Percentiles rank a stretch among this genome's conserved stretches.
phyloP scores from a whole-genome alignment of 2,329 filamentous ascomycete species.

The Calonectria honghensis region DNA sequence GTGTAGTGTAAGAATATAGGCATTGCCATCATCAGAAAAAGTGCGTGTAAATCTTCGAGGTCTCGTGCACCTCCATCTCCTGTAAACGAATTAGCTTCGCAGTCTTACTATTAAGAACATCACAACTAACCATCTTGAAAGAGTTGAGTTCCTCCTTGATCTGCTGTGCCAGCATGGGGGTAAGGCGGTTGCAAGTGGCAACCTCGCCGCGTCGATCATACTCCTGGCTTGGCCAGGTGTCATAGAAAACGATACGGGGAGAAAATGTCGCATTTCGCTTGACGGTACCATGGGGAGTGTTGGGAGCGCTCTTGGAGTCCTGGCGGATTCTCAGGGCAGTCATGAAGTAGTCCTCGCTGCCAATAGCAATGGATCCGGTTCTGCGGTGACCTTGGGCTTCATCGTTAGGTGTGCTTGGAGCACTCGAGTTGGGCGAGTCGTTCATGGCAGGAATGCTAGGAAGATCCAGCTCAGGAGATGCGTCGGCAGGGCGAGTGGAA shows the following conservation, averaged over 20 bases:
- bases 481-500: slow-evolving; percentile 77
- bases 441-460: slow-evolving; percentile 78
- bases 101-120: neutral
- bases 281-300: slow-evolving; percentile 81
- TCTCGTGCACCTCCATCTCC: slow-evolving; percentile 99
- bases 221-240: slow-evolving; percentile 96
- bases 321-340: slow-evolving; percentile 82
- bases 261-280: slow-evolving; percentile 86
- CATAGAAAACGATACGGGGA: slow-evolving; percentile 93
- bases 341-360: slow-evolving; percentile 93
- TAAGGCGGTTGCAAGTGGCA: slow-evolving; percentile 97
- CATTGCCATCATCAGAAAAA: slow-evolving; percentile 86
- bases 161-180: slow-evolving; percentile 97
- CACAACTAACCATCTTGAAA: slow-evolving; percentile 86
- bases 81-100: slow-evolving; percentile 67
- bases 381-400: slow-evolving; percentile 81
- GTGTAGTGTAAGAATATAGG: slow-evolving; percentile 48
- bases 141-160: slow-evolving; percentile 99
- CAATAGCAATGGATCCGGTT: slow-evolving; percentile 82
- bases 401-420: slow-evolving; percentile 90
- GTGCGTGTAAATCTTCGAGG: slow-evolving; percentile 99
- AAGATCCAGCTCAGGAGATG: slow-evolving; percentile 72
- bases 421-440: slow-evolving; percentile 89
- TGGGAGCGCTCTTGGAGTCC: slow-evolving; percentile 87
- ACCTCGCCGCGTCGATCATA: slow-evolving; percentile 97